These are phyloP conservation scores for Naganishia cerealis DNA, from an alignment of 1,284 basidiomycete species.

Conservation along the genomic window DNA sequence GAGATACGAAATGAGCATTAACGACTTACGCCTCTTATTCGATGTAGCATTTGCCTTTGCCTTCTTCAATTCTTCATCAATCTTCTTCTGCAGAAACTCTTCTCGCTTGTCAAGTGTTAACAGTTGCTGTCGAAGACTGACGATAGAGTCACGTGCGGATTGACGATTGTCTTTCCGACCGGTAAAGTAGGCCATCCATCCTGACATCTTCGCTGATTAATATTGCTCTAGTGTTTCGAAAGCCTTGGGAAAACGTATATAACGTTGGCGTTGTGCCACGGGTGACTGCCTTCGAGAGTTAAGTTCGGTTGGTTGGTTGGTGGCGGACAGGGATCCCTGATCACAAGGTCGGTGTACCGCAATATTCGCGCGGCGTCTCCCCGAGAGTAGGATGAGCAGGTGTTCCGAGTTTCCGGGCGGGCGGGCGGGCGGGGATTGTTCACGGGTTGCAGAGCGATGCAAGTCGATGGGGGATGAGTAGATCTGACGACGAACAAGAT, in stretches of 20 bases:
- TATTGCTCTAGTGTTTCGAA: no score
- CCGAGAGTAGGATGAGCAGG: not conserved
- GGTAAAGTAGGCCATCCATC: slow-evolving; percentile 73
- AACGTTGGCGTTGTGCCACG: no score
- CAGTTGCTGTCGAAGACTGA: slow-evolving; percentile 78
- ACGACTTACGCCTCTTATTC: slow-evolving; percentile 81
- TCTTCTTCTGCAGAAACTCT: slow-evolving; percentile 93
- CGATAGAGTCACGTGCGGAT: slow-evolving; percentile 80
- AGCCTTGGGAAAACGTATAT: no score
- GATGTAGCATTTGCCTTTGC: slow-evolving; percentile 89
- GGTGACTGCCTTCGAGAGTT: no score
- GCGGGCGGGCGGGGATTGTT: not conserved
- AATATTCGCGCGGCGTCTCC: not conserved
- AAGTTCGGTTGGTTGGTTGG: not conserved
- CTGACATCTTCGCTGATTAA: slow-evolving; percentile 67
- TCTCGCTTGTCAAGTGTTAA: slow-evolving; percentile 99
- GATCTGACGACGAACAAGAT: slow-evolving; percentile 3
- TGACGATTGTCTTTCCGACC: slow-evolving; percentile 73
- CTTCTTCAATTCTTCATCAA: slow-evolving; percentile 89
- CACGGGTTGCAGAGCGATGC: not conserved
- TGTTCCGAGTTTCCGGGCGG: not conserved
- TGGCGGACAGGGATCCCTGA: slow-evolving; percentile 2
- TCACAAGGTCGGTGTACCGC: not conserved
- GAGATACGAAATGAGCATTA: not conserved
- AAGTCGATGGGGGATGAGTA: not conserved